Evolutionary conservation across 2,329 filamentous ascomycete genomes (phyloP), one percentile per base, ranked within the genome.

Genomic region (Amesomyces nigricolor): DNA sequence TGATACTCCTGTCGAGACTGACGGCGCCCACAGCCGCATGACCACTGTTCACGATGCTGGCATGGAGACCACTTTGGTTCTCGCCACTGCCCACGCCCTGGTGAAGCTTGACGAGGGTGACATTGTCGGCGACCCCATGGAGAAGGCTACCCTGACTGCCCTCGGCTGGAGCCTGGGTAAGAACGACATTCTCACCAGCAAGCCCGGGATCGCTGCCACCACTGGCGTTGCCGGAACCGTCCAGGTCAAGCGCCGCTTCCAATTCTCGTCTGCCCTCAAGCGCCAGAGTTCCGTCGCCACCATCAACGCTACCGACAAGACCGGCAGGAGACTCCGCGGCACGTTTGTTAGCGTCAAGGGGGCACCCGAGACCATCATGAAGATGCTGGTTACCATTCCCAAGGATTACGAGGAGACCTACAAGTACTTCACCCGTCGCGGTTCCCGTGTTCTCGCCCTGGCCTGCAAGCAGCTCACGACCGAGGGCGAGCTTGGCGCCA

Each of bases 81-180:
- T 99, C 52, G 92, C 94, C 42, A 95, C 91, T 11, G 94, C 94
- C 2, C 94, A 99, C 69, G 94, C 94, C 42, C 78, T 99, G 29
- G 95, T 99, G 48, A 96, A 92, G 69, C 80, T 99, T 14, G 94
- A 99, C 62, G 94, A 99, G 70, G 94, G 94, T 17, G 94, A 99
- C 11, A 87, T 97, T 63, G 94, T 99, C 44, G 94, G 94, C 66
- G 94, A 99, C 67, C 94, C 94, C 2, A 99, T 99, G 94, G 94
- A 99, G 69, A 97, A 97, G 73, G 94, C 94, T 44, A 97, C 94
- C 1, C 77, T 99, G 29, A 77, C 80, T 47, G 91, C 92, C 54
- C 84, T 99, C 10, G 91, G 92, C 52, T 99, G 94, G 94, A 85
- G 81, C 54, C 80, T 99, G n/a, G 91, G 91, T 47, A 87, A 84